Base-by-base conservation (phyloP, 2,329 filamentous ascomycete species). In the Xylariomycetidae sp. region DNA sequence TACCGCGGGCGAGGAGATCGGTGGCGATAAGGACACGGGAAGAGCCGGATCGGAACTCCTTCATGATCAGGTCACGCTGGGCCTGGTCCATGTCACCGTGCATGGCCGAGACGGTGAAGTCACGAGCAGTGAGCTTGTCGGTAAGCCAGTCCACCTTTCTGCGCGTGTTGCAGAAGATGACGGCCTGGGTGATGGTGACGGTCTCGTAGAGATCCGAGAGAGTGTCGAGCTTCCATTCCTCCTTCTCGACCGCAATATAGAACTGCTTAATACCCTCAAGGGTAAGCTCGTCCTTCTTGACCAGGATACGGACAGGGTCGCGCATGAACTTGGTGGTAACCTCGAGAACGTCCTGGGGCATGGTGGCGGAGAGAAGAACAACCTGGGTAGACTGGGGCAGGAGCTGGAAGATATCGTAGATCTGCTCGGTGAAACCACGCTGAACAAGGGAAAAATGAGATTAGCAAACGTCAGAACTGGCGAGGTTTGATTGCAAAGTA, bases 311-410 rank as follows among this genome's bases (percentile, higher is more conserved):
- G 67, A 98, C 86, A 52, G 92, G 92, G 70, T 98, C 92, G 57
- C 88, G 89, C 92, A 98, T 98, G 80, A 98, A 98, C 76, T 96
- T 96, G 72, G 90, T 97, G 62, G 92, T 98, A 62, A 98, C 89
- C 75, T 98, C 92, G 42, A 98, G 82, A 44, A 98, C 92, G 62
- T 98, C 92, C 76, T 96, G 88, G 59, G 92, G 92, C 82, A 98
- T 94, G 66, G 92, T 98, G 58, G 92, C 92, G 40, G 92, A 97
- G 36, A 98, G 82, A 38, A 98, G 86, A 52, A 97, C 90, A 50
- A 98, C 92, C 78, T 98, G 92, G 62, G 90, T 98, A 45, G 88
- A 89, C 72, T 95, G 92, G 38, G 92, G 92, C 35, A 98, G 85
- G 42, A 96, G 86, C 72, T 95, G 90, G 83, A 96, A 98, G 72